Evolutionary conservation across 2,329 filamentous ascomycete species (phyloP).

Genomic region (Apiospora sp.): DNA sequence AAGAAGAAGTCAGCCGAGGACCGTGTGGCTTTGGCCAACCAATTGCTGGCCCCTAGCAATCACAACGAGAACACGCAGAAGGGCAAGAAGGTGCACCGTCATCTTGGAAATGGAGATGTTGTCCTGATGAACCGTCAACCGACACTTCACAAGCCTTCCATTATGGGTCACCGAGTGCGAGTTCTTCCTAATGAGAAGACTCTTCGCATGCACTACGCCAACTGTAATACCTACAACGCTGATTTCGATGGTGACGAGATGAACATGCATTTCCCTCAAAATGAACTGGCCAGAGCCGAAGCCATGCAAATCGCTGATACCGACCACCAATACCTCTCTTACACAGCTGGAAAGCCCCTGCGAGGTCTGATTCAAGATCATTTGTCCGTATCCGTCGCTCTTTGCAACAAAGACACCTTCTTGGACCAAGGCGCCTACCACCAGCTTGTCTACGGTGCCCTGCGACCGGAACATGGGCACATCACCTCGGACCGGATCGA

Average conservation of each 20-base stretch:
- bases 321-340: conserved; percentile 95
- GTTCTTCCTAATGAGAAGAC: conserved; percentile 95
- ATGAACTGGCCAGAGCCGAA: conserved; percentile 91
- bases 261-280: conserved; percentile 99
- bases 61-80: conserved; percentile 76
- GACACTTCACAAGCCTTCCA: conserved; percentile 96
- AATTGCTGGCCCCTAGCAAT: conserved; percentile 85
- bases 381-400: conserved; percentile 89
- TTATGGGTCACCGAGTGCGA: conserved; percentile 95
- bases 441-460: conserved; percentile 88
- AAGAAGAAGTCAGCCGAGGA: conserved; percentile 89
- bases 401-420: conserved; percentile 91
- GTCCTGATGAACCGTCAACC: conserved; percentile 99
- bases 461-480: conserved; percentile 90
- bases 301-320: conserved; percentile 94
- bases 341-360: conserved; percentile 90
- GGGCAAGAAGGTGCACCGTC: conserved; percentile 96
- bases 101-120: conserved; percentile 95
- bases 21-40: conserved; percentile 87
- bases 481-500: conserved; percentile 84
- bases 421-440: conserved; percentile 90
- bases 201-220: conserved; percentile 99
- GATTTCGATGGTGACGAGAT: conserved; percentile 99
- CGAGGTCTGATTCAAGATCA: conserved; percentile 98
- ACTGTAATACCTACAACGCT: conserved; percentile 99